Conservation (phyloP, 305 asterid genomes). For the Fraxinus baroniana region DNA sequence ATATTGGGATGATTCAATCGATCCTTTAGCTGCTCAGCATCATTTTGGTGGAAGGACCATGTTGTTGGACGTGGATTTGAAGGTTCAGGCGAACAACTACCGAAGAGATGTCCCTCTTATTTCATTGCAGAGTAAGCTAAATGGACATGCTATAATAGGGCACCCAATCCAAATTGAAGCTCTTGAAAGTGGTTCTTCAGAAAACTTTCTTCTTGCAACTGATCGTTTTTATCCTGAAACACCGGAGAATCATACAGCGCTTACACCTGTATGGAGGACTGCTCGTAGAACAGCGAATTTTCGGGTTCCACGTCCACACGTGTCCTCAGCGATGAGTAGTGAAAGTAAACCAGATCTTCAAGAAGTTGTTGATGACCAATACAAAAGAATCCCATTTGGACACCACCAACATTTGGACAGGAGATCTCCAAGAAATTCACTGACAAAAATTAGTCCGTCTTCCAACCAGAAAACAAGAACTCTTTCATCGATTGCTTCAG, state of each 20-base stretch:
- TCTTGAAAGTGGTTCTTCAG: slow-evolving; percentile 58
- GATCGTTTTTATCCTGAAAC: slow-evolving; percentile 48
- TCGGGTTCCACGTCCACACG: slow-evolving; percentile 76
- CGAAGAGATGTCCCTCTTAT: slow-evolving; percentile 75
- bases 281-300: slow-evolving; percentile 87
- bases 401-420: slow-evolving; percentile 32
- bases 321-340: slow-evolving; percentile 33
- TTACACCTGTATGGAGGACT: slow-evolving; percentile 80
- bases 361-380: slow-evolving; percentile 19
- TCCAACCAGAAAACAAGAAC: slow-evolving; percentile 67
- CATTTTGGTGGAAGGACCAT: slow-evolving; percentile 43
- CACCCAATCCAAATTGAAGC: slow-evolving; percentile 79
- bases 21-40: slow-evolving; percentile 25
- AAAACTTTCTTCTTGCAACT: slow-evolving; percentile 36
- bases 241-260: slow-evolving; percentile 48
- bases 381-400: slow-evolving; percentile 28
- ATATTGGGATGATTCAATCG: slow-evolving; percentile 35
- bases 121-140: slow-evolving; percentile 75
- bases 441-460: slow-evolving; percentile 47
- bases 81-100: slow-evolving; percentile 75
- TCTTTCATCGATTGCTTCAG: slow-evolving; percentile 70
- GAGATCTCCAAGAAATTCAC: slow-evolving; percentile 45
- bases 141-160: slow-evolving; percentile 85
- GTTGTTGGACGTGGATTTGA: slow-evolving; percentile 75
- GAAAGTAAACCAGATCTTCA: slow-evolving; percentile 36